Percentiles rank a stretch among this genome's conserved stretches.
These are phyloP conservation scores for Colletotrichum siamense DNA, from an alignment of 2,329 filamentous ascomycete species.

Conservation along the genomic window DNA sequence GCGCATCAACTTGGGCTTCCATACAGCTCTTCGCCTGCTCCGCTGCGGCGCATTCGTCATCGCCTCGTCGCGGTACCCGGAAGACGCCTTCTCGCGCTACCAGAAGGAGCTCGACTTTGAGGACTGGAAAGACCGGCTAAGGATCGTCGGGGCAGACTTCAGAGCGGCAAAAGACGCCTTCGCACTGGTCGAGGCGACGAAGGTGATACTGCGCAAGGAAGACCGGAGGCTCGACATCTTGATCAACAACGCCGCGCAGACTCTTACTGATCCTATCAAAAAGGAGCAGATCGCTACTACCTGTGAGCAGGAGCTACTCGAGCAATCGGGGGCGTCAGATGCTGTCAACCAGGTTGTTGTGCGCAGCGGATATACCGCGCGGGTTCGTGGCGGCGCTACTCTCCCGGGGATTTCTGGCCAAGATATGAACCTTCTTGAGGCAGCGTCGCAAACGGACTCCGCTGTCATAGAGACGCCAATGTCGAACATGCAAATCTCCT, in stretches of 20 bases:
- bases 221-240: slow-evolving; percentile 32
- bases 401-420: neutral
- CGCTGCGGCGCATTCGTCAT: slow-evolving; percentile 39
- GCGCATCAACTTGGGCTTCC: slow-evolving; percentile 36
- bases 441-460: neutral
- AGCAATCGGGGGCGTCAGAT: neutral
- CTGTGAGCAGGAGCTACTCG: neutral
- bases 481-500: neutral
- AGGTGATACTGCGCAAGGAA: slow-evolving; percentile 18
- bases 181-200: neutral
- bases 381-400: neutral
- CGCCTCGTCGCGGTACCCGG: slow-evolving; percentile 14
- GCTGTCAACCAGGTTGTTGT: neutral
- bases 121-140: neutral
- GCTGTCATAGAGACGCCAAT: neutral
- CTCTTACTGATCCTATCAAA: slow-evolving; percentile 36
- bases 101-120: neutral
- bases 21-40: slow-evolving; percentile 35
- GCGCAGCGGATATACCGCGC: neutral
- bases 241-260: slow-evolving; percentile 45
- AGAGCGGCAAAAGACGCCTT: neutral
- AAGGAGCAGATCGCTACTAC: slow-evolving; percentile 33
- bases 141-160: neutral
- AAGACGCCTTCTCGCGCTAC: neutral
- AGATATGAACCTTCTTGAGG: neutral